Evolutionary conservation across 768 basidiomycete species (phyloP).

Genomic region (Termitomyces sp.): DNA sequence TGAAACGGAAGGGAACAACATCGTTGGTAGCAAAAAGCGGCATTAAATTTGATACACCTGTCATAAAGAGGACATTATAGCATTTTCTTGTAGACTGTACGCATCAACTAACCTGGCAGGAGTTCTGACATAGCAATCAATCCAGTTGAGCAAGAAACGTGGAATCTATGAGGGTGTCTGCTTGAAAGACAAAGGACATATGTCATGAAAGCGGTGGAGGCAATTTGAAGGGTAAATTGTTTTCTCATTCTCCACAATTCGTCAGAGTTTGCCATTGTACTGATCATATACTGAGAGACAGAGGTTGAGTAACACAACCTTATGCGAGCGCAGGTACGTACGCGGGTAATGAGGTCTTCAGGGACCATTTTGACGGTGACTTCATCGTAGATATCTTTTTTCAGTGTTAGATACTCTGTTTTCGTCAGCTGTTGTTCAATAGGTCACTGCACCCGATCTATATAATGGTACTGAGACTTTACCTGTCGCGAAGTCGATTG

Average conservation of each 20-base stretch:
- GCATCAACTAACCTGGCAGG: conserved; percentile 56
- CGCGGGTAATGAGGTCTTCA: conserved; percentile 78
- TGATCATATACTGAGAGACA: conserved; percentile 74
- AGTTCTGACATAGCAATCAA: conserved; percentile 91
- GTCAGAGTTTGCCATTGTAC: conserved; percentile 74
- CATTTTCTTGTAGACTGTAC: neutral
- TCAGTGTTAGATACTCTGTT: conserved; percentile 60
- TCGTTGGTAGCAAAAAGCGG: conserved; percentile 76
- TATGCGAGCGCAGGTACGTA: conserved; percentile 27
- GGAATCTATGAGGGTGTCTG: conserved; percentile 79
- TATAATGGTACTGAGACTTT: neutral
- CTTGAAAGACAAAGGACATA: conserved; percentile 81
- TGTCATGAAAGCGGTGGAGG: conserved; percentile 88
- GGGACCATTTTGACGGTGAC: conserved; percentile 84
- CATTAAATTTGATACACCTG: conserved; percentile 36
- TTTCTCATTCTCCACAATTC: conserved; percentile 97
- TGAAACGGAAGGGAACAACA: conserved; percentile 93
- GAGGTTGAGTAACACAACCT: neutral
- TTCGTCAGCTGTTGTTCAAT: conserved; percentile 43
- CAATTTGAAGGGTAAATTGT: conserved; percentile 89
- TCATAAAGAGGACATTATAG: neutral
- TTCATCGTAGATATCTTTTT: conserved; percentile 87
- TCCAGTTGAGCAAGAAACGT: conserved; percentile 85
- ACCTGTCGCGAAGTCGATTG: conserved; percentile 43
- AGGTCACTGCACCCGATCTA: neutral